phyloP scores from a whole-genome alignment of 768 basidiomycete genomes.

The Candolleomyces efflorescens region DNA sequence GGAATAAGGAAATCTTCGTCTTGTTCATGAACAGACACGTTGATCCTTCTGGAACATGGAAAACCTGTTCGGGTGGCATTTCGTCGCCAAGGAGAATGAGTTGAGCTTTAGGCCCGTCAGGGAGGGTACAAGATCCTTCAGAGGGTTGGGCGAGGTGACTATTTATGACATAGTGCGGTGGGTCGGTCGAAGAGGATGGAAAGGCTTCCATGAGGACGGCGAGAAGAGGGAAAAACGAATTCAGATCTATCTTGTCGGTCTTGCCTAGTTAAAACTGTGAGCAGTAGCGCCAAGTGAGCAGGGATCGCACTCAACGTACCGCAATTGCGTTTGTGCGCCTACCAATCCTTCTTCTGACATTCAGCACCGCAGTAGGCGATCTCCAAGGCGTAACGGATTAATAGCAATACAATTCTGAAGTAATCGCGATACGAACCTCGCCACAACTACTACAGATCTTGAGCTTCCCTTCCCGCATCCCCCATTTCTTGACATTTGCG shows the following conservation, averaged over 20 bases:
- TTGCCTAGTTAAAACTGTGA: not conserved
- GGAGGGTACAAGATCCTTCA: not conserved
- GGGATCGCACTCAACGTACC: not conserved
- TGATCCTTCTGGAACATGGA: not conserved
- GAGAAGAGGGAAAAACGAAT: not conserved
- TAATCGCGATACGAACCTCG: not conserved
- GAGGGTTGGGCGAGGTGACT: not conserved
- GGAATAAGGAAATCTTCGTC: no score
- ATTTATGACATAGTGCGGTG: slow-evolving; percentile 3
- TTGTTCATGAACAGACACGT: no score
- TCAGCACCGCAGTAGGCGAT: slow-evolving; percentile 29
- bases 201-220: not conserved
- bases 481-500: not conserved
- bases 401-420: not conserved
- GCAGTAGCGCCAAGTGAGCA: not conserved
- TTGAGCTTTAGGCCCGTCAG: not conserved
- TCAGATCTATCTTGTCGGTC: not conserved
- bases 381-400: not conserved
- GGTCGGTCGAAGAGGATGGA: not conserved
- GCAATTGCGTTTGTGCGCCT: slow-evolving; percentile 21
- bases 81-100: not conserved
- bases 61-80: not conserved
- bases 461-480: not conserved
- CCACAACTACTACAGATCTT: not conserved
- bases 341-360: slow-evolving; percentile 37